phyloP scores from a whole-genome alignment of 148 eudicot species.

The Pharnaceum exiguum region DNA sequence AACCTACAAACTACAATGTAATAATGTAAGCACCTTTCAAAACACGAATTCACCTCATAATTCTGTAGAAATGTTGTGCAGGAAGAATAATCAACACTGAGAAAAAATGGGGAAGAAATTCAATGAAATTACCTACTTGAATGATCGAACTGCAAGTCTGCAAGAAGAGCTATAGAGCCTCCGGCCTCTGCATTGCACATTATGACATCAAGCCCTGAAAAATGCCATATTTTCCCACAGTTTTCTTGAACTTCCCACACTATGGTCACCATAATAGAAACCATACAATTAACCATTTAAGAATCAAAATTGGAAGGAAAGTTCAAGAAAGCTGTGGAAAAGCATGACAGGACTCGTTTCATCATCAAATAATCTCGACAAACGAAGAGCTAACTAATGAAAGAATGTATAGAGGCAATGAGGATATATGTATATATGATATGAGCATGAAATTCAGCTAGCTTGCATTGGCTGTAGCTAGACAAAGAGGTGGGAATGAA shows the following conservation, averaged over 20 bases:
- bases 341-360: constrained; percentile 48
- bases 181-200: too few relatives aligned
- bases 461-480: too few relatives aligned
- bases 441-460: too few relatives aligned
- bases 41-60: too few relatives aligned
- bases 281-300: neutral
- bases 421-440: too few relatives aligned
- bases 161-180: too few relatives aligned
- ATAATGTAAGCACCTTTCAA: too few relatives aligned
- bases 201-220: constrained; percentile 32
- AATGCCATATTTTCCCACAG: constrained; percentile 71
- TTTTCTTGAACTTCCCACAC: constrained; percentile 55
- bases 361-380: neutral
- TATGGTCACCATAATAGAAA: too few relatives aligned
- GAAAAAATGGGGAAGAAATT: neutral
- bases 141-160: too few relatives aligned
- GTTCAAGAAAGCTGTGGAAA: constrained; percentile 97
- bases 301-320: constrained; percentile 19
- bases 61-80: too few relatives aligned
- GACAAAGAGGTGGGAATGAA: neutral
- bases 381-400: neutral
- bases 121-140: too few relatives aligned
- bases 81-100: neutral
- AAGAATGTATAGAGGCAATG: neutral
- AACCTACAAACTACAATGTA: too few relatives aligned